Evolutionary conservation across 306 rosid genomes (phyloP).

Genomic region (Vigna nakashimae): DNA sequence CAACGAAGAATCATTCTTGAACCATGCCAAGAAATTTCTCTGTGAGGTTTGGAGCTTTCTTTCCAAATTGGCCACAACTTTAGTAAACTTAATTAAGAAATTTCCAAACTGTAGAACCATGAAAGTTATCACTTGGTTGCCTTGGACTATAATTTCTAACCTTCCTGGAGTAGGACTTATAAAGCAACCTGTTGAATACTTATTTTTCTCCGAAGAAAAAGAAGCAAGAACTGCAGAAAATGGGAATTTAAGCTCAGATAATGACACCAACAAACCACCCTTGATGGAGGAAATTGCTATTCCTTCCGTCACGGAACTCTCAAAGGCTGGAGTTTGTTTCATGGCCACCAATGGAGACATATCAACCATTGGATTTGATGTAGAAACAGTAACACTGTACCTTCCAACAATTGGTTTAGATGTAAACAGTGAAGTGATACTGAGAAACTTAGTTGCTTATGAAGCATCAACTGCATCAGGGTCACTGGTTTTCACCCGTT

Average conservation of each 20-base stretch:
- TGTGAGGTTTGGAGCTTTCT: conserved; percentile 53
- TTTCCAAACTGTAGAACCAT: conserved; percentile 60
- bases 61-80: conserved; percentile 52
- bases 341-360: conserved; percentile 60
- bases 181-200: conserved; percentile 52
- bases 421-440: conserved; percentile 59
- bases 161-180: conserved; percentile 52
- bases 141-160: conserved; percentile 72
- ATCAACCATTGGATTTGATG: conserved; percentile 61
- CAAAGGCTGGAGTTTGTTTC: conserved; percentile 64
- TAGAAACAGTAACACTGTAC: conserved; percentile 51
- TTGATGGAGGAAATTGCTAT: conserved; percentile 74
- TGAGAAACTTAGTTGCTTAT: conserved; percentile 81
- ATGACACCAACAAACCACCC: conserved; percentile 51
- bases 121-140: conserved; percentile 57
- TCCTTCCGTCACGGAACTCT: conserved; percentile 73
- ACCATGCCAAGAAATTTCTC: conserved; percentile 36
- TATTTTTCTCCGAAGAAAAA: conserved; percentile 40
- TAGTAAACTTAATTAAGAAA: conserved; percentile 50
- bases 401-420: conserved; percentile 70
- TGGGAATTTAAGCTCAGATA: conserved; percentile 42
- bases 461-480: conserved; percentile 75
- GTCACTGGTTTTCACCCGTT: conserved; percentile 77
- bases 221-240: conserved; percentile 38
- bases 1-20: conserved; percentile 33